These are phyloP conservation scores for Silene coronaria DNA, from an alignment of 179 eudicot species.

Conservation along the genomic window DNA sequence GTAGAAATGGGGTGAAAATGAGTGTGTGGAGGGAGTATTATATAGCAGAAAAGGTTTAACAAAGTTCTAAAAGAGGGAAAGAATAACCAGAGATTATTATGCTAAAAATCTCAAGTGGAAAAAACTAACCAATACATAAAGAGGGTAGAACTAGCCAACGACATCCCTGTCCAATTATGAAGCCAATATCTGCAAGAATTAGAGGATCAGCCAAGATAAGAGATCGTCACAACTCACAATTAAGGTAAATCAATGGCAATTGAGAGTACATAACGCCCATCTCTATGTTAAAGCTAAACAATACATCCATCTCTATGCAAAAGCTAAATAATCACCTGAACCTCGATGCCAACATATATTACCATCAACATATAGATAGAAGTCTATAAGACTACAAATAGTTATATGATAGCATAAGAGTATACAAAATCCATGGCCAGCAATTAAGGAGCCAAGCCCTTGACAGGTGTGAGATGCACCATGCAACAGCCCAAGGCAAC, in stretches of 20 bases:
- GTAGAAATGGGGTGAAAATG: no score
- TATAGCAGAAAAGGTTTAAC: not conserved
- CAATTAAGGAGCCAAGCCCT: not conserved
- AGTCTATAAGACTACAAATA: not conserved
- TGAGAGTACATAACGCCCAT: not conserved
- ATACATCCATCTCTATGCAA: not conserved
- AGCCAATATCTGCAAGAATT: conserved; percentile 82
- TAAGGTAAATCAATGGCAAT: not conserved
- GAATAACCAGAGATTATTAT: not conserved
- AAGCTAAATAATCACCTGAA: not conserved
- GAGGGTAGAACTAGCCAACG: conserved; percentile 57
- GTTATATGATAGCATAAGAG: not conserved
- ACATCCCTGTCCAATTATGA: conserved; percentile 85
- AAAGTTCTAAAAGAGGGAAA: not conserved
- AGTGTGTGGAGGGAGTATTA: no score
- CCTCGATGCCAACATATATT: not conserved
- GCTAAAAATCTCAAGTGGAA: not conserved
- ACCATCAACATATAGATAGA: not conserved
- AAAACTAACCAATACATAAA: conserved; percentile 67
- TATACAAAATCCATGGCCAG: not conserved
- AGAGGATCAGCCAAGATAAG: conserved; percentile 5
- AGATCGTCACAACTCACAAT: not conserved
- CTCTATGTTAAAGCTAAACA: not conserved
- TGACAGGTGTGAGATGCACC: not conserved
- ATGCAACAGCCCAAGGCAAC: not conserved